These are phyloP conservation scores for Thermomyces lanuginosus DNA, from an alignment of 2,329 filamentous ascomycete species.

Conservation along the genomic window DNA sequence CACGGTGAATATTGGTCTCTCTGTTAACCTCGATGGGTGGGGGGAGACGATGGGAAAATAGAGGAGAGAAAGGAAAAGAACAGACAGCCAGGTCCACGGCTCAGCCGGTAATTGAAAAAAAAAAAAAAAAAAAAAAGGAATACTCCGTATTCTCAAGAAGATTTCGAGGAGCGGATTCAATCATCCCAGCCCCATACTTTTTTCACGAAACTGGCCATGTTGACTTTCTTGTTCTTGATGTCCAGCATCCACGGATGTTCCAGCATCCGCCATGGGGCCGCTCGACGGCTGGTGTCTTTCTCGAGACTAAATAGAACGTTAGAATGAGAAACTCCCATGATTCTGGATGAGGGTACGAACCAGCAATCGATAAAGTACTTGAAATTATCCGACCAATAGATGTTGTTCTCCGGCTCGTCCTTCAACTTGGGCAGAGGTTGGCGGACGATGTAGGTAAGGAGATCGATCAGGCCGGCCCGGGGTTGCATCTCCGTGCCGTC, in stretches of 20 bases:
- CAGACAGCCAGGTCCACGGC: too few species aligned
- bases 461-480: constrained; percentile 77
- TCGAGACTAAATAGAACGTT: constrained; percentile 52
- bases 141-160: too few species aligned
- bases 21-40: too few species aligned
- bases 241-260: constrained; percentile 98
- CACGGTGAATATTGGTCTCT: too few species aligned
- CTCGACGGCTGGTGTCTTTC: constrained; percentile 73
- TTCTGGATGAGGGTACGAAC: constrained; percentile 40
- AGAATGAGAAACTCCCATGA: constrained; percentile 3
- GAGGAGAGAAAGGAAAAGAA: too few species aligned
- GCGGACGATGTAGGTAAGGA: constrained; percentile 91
- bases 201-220: constrained; percentile 85
- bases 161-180: constrained; percentile 15
- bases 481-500: constrained; percentile 94
- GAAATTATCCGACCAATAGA: constrained; percentile 92
- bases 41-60: too few species aligned
- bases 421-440: constrained; percentile 91
- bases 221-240: constrained; percentile 89
- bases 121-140: constrained; percentile 4
- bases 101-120: background rate
- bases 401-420: constrained; percentile 76
- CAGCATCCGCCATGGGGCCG: constrained; percentile 95
- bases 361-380: constrained; percentile 99
- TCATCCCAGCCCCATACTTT: constrained; percentile 97